Percentiles rank a stretch among this genome's conserved stretches.
These are phyloP conservation scores for Yueomyces sp. DNA, from an alignment of 1,139 yeast genomes.

Conservation along the genomic window DNA sequence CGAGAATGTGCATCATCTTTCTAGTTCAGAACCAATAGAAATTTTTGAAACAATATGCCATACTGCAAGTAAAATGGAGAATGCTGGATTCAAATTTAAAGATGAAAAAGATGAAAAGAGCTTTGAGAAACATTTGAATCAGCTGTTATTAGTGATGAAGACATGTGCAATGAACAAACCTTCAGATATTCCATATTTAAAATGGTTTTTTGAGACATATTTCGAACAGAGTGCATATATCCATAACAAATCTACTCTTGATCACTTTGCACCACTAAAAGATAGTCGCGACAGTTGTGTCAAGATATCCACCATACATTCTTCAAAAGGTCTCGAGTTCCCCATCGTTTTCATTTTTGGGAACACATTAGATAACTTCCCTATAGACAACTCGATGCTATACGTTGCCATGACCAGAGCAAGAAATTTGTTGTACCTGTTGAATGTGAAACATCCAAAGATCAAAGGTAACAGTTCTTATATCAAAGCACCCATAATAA, in stretches of 20 bases:
- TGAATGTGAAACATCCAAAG: conserved; percentile 16
- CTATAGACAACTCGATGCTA: conserved; percentile 27
- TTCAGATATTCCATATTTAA: conserved; percentile 15
- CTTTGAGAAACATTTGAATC: conserved; percentile 17
- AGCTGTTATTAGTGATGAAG: conserved; percentile 22
- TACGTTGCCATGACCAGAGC: conserved; percentile 64
- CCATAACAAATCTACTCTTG: conserved; percentile 11
- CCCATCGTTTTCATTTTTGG: conserved; percentile 53
- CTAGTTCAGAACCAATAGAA: conserved; percentile 6
- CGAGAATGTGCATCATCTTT: conserved; percentile 2
- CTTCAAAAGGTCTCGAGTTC: conserved; percentile 62
- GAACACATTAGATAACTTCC: conserved; percentile 18
- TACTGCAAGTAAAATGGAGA: conserved; percentile 9
- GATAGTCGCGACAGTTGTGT: conserved; percentile 23
- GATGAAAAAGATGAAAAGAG: conserved; percentile 3
- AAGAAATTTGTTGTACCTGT: conserved; percentile 36
- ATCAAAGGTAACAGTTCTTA: neutral
- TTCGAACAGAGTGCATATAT: conserved; percentile 30
- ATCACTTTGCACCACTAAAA: conserved; percentile 1
- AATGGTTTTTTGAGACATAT: conserved; percentile 35
- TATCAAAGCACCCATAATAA: conserved; percentile 1
- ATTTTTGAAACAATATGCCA: conserved; percentile 7
- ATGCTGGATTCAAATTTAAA: conserved; percentile 5
- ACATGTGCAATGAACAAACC: conserved; percentile 15
- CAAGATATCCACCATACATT: conserved; percentile 52